A percentile compares a stretch with the other conserved stretches of the same genome.
Conservation (phyloP, 2,329 filamentous ascomycete species). For the Ciborinia camelliae region DNA sequence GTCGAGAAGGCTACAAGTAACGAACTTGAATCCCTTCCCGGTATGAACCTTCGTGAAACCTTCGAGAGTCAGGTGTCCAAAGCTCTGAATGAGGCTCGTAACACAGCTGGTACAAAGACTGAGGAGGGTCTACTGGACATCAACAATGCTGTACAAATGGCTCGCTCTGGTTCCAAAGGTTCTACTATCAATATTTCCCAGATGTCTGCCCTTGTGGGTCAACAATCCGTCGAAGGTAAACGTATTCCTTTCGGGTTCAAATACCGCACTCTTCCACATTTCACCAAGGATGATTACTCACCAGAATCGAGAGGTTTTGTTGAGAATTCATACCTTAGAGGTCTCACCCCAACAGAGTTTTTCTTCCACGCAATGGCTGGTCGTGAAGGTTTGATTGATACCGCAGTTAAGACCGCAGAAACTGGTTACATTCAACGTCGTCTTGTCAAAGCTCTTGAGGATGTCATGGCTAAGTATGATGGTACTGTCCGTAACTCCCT, state of each 20-base stretch:
- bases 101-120: conserved; percentile 89
- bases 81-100: conserved; percentile 90
- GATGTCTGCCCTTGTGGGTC: conserved; percentile 96
- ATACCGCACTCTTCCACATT: conserved; percentile 93
- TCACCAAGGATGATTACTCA: conserved; percentile 99
- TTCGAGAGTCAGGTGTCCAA: conserved; percentile 97
- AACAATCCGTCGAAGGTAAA: conserved; percentile 97
- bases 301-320: conserved; percentile 96
- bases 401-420: conserved; percentile 97
- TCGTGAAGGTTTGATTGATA: conserved; percentile 99
- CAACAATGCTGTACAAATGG: conserved; percentile 97
- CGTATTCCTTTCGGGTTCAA: conserved; percentile 99
- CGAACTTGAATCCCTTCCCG: conserved; percentile 83
- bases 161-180: conserved; percentile 93
- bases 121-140: conserved; percentile 90
- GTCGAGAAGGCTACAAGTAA: conserved; percentile 80
- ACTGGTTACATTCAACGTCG: conserved; percentile 99
- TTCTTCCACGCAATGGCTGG: conserved; percentile 99
- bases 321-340: conserved; percentile 96
- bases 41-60: conserved; percentile 98
- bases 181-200: conserved; percentile 99
- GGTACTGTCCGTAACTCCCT: conserved; percentile 96
- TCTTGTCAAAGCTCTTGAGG: conserved; percentile 95
- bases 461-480: conserved; percentile 96
- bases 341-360: conserved; percentile 91